phyloP scores from a whole-genome alignment of 2,329 filamentous ascomycete species.

The Microdochium nivale region DNA sequence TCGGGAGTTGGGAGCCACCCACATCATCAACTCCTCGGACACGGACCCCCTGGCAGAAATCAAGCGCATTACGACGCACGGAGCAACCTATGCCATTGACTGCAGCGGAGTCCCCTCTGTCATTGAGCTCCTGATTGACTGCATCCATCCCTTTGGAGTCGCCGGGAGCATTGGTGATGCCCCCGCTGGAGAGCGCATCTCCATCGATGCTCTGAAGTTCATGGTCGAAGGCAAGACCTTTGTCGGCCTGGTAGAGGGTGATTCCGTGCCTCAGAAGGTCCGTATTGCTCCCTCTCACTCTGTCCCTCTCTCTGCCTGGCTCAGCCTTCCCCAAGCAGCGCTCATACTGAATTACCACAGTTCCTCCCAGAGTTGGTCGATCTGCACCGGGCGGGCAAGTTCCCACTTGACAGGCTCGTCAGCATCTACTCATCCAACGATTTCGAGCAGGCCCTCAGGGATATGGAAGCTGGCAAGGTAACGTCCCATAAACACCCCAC shows the following conservation, averaged over 20 bases:
- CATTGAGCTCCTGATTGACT: conserved; percentile 18
- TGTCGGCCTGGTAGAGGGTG: conserved; percentile 22
- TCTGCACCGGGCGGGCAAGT: conserved; percentile 20
- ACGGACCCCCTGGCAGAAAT: conserved; percentile 15
- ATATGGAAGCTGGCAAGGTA: conserved; percentile 16
- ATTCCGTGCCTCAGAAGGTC: conserved; percentile 15
- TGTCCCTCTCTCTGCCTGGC: too few relatives aligned
- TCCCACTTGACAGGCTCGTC: conserved; percentile 23
- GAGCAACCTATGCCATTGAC: conserved; percentile 19
- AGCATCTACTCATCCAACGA: conserved; percentile 18
- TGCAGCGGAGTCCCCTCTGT: conserved; percentile 19
- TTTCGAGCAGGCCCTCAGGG: conserved; percentile 11
- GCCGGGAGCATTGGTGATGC: conserved; percentile 23
- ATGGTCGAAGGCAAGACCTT: conserved; percentile 18
- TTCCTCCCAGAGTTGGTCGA: conserved; percentile 22
- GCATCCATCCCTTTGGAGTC: conserved; percentile 18
- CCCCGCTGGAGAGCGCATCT: conserved; percentile 13
- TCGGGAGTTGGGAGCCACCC: conserved; percentile 32
- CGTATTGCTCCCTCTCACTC: neutral
- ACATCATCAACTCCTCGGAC: conserved; percentile 23
- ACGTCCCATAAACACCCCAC: neutral
- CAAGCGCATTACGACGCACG: conserved; percentile 16
- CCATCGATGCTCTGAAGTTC: conserved; percentile 14
- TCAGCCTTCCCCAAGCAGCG: conserved; percentile 1
- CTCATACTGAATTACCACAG: conserved; percentile 6